Base-by-base conservation (phyloP, 768 basidiomycete genomes). In the Boletus sp. region DNA sequence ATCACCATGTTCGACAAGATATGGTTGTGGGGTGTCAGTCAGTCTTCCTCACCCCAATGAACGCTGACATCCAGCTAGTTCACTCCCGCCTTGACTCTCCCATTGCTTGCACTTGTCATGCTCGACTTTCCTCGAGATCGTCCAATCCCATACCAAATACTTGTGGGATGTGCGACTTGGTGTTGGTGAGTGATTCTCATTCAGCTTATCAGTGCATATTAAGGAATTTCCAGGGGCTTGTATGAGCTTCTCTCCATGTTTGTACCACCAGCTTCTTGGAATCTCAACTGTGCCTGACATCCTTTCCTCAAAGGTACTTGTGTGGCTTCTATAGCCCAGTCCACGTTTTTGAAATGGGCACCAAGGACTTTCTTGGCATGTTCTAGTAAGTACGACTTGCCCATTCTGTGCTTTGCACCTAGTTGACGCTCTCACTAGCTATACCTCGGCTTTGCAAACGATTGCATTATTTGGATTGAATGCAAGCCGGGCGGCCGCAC, bases 381-480 rank as follows among this genome's bases (percentile, higher is more conserved):
- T 74, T 77, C 59, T 72, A 72, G 72, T 73, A 52, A 72, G 72
- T 73, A 52, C 14, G 63, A 34, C 32, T 38, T 45, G 41, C 23
- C 21, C 15, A 34, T 35, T 2, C 21, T 29, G 11, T 47, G 41
- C 37, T 59, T 35, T 37, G 17, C 15, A 21, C 13, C 13, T 15
- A 34, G 21, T 39, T 65, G 30, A 62, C 47, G 51, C 43, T 17
- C 55, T 40, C 7, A 55, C 7, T 41, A 69, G 56, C 39, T 70
- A 60, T 61, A 72, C 61, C 43, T 71, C 53, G 75, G 70, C 67
- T 23, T 57, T 74, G 78, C 58, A 72, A 72, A 85, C 84, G 1
- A 82, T 90, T 41, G 85, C 82, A 2, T 70, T 90, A 11, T 90
- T 90, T 59, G 87, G 87, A 21, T 66, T 90, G 52, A 81, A 83